These are phyloP conservation scores for Oryza punctata DNA, from an alignment of 176 grass and related monocot genomes.

Conservation along the genomic window DNA sequence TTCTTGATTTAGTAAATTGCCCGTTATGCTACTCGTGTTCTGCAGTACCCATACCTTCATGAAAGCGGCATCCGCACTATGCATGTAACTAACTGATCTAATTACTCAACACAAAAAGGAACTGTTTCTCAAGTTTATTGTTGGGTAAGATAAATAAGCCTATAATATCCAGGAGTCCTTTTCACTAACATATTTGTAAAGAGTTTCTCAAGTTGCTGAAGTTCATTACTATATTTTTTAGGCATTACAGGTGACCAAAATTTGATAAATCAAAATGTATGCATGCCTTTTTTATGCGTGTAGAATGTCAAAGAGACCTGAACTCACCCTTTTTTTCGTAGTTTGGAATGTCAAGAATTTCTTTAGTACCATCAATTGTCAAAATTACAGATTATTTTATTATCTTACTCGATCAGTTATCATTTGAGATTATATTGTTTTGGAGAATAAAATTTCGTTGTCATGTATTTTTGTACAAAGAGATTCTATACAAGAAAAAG, in stretches of 20 bases:
- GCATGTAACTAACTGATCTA: neutral
- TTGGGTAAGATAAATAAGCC: neutral
- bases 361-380: neutral
- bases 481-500: neutral
- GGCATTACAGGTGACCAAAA: neutral
- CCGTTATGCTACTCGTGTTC: neutral
- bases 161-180: neutral
- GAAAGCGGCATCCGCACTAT: constrained; percentile 64
- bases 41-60: constrained; percentile 74
- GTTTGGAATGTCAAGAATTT: neutral
- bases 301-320: neutral
- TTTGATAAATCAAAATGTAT: neutral
- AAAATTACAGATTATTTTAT: neutral
- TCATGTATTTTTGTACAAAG: neutral
- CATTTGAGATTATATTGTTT: neutral
- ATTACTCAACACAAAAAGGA: neutral
- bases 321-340: neutral
- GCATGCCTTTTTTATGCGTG: neutral
- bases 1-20: neutral
- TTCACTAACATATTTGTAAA: neutral
- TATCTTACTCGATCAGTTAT: neutral
- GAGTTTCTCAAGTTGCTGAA: neutral
- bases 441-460: neutral
- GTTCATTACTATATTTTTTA: neutral
- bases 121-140: neutral